phyloP scores from a whole-genome alignment of 2,329 filamentous ascomycete genomes.

The Paracoccidioides brasiliensis region DNA sequence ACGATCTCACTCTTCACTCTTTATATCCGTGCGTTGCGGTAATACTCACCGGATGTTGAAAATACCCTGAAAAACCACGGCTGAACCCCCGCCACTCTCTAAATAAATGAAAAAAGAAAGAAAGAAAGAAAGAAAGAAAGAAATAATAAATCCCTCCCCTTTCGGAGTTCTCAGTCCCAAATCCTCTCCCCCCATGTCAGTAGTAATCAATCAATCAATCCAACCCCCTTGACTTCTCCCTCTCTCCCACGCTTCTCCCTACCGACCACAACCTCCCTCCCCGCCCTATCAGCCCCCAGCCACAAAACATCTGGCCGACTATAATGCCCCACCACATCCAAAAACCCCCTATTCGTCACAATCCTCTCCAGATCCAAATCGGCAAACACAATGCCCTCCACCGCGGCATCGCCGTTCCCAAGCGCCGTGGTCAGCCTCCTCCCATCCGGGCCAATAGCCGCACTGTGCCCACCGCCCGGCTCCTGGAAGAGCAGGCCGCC shows the following conservation, averaged over 20 bases:
- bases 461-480: slow-evolving; percentile 34
- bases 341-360: slow-evolving; percentile 30
- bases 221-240: not conserved
- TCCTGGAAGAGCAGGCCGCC: slow-evolving; percentile 28
- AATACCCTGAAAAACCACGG: too few species aligned
- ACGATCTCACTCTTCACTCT: too few species aligned
- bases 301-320: slow-evolving; percentile 40
- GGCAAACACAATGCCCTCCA: slow-evolving; percentile 37
- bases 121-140: too few species aligned
- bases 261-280: not conserved
- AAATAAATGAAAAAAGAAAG: too few species aligned
- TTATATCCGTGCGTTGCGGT: too few species aligned
- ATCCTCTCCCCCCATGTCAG: too few species aligned
- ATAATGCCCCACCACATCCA: slow-evolving; percentile 39
- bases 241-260: not conserved
- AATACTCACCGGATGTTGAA: too few species aligned
- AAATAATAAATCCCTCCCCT: too few species aligned
- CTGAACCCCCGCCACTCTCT: too few species aligned
- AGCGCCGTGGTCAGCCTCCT: slow-evolving; percentile 29
- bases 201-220: too few species aligned
- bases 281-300: slow-evolving; percentile 22
- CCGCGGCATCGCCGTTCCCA: slow-evolving; percentile 14
- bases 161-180: too few species aligned
- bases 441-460: slow-evolving; percentile 41
- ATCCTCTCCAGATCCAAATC: slow-evolving; percentile 36